phyloP scores from a whole-genome alignment of 345 rosid genomes.

The Populus deltoides region DNA sequence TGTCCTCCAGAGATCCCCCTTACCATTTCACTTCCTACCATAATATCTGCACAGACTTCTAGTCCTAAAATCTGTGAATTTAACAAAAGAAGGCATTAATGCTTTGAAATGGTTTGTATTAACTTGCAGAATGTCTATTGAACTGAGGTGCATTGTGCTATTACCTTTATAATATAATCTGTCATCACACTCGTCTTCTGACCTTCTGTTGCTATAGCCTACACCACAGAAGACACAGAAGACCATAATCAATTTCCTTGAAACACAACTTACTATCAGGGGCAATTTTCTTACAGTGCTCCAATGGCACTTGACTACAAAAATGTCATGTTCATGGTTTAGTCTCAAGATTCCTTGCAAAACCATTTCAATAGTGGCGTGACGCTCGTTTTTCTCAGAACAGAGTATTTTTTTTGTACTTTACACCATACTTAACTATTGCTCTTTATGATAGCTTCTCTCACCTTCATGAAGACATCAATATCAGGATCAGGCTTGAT shows the following conservation, averaged over 20 bases:
- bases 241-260: not conserved
- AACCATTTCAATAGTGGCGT: not conserved
- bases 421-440: conserved; percentile 54
- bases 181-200: conserved; percentile 66
- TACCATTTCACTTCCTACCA: conserved; percentile 67
- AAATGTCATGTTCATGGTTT: too few species aligned
- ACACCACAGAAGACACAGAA: not conserved
- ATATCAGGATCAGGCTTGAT: conserved; percentile 72
- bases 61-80: conserved; percentile 61
- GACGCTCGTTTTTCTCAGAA: too few species aligned
- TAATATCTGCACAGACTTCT: conserved; percentile 64
- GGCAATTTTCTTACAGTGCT: too few species aligned
- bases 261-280: too few species aligned
- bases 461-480: conserved; percentile 72
- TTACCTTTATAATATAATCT: conserved; percentile 75
- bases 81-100: not conserved
- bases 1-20: conserved; percentile 77
- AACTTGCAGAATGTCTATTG: not conserved
- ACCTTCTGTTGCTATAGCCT: conserved; percentile 54
- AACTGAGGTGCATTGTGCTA: not conserved
- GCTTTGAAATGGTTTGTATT: not conserved
- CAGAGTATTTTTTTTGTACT: not conserved
- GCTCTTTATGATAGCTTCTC: conserved; percentile 22
- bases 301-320: too few species aligned
- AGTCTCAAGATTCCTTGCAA: not conserved